Evolutionary conservation across 345 rosid species (phyloP), one percentile per base, ranked within the genome.

Genomic region (Corchorus olitorius): DNA sequence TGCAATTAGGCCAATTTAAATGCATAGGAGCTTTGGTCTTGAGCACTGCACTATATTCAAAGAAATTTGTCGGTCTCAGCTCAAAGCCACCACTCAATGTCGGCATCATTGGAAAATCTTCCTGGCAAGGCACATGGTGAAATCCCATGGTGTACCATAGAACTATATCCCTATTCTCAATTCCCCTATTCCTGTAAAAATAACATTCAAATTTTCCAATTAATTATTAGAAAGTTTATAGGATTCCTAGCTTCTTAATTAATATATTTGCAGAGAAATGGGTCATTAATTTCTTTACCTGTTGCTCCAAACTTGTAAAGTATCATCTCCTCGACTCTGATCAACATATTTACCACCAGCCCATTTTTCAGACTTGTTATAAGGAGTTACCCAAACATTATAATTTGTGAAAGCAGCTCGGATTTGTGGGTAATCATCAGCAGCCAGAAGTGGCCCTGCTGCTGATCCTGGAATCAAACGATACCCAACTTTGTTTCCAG

Each of bases 51-150:
- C 76, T 89, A 0, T 67, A 75, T 49, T 90, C 89, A 34, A 90
- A 88, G 75, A 88, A 90, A 66, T 88, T 90, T 35, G 84, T 72
- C 0, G 93, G 90, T 9, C 83, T 75, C 6, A 90, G 85, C 77
- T 86, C 90, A 72, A 88, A 88, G 19, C 87, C 89, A 8, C 79
- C 81, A 2, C 63, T 79, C 53, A 88, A 33, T 9, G 87, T 87
- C 6, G 93, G 88, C 93, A 87, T 87, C 66, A 85, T 12, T 1
- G 91, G 91, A 27, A 53, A 88, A 78, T 90, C 92, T 80, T 89
- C 93, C 46, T 90, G 89, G 65, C 86, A 77, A 10, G 94, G 89
- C 0, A 87, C 76, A 35, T 90, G 90, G 53, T 87, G 90, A 39
- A 85, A 78, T 1, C 91, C 90, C n/a, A 88, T 13, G 0, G 81